Evolutionary conservation across 768 basidiomycete genomes (phyloP), one percentile per base, ranked within the genome.

Genomic region (Termitomyces sp.): DNA sequence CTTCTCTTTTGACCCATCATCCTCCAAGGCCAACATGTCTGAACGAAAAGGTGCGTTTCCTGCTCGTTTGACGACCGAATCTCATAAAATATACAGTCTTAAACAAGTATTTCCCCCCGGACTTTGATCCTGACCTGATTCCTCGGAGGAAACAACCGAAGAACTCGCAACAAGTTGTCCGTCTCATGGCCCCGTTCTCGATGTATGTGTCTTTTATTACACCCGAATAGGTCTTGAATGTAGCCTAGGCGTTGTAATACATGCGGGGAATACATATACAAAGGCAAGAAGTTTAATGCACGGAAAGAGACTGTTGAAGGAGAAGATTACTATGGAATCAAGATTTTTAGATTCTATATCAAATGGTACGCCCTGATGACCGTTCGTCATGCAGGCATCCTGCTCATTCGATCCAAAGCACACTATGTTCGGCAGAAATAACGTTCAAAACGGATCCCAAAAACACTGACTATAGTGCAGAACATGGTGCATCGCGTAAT

Each of bases 371-470:
- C 77, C n/a, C 39, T 37, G 10, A 8, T 28, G 6, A 44, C 58
- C 43, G 10, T 60, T 57, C 23, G 51, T 56, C 12, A 55, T 30
- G 6, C 44, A 32, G 8, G 28, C 10, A 17, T 42, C 11, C 19
- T 27, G 6, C 60, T 67, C 43, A 77, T 46, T 21, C 10, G 23
- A 12, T 30, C 7, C 48, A 3, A 62, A 96, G 96, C 66, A 95
- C 94, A 14, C 74, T 94, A 39, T 99, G 97, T 68, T 97, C 94
- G 3, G 90, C 96, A 9, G 97, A 99, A 69, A 98, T 99, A 62
- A 98, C 97, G 0, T 99, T 99, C 85, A 98, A 98, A 72, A 99
- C 97, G 0, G 96, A 99, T 68, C 96, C 96, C 19, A 96, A 96
- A 80, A 94, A 97, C 68, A 95, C 94, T 0, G 94, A 96, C 68